phyloP scores from a whole-genome alignment of 192 early-diverging fungal species.

The Coemansia interrupta region DNA sequence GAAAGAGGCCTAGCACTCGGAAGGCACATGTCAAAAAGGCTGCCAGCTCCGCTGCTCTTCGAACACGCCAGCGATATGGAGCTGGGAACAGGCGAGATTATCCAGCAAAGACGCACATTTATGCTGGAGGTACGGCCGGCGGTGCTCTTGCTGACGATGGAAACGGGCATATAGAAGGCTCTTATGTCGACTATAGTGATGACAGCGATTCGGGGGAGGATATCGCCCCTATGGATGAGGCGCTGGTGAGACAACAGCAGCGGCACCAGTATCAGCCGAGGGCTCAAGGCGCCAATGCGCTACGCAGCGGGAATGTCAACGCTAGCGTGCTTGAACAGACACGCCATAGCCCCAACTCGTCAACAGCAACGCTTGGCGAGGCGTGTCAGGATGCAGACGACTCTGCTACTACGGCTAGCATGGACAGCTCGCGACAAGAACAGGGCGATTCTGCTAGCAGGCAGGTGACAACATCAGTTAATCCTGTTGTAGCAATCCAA shows the following conservation, averaged over 20 bases:
- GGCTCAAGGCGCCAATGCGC: neutral
- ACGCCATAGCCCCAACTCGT: conserved; percentile 34
- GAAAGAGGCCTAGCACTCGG: conserved; percentile 22
- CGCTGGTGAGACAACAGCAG: conserved; percentile 8
- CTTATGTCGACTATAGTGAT: conserved; percentile 49
- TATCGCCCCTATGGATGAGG: neutral
- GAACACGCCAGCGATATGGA: conserved; percentile 23
- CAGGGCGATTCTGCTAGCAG: neutral
- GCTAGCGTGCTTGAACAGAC: conserved; percentile 6
- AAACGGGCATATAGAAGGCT: conserved; percentile 21
- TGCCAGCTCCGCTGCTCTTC: conserved; percentile 35
- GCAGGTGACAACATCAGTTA: neutral
- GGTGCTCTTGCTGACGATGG: neutral
- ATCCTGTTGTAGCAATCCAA: neutral
- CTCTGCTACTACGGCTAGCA: conserved; percentile 44
- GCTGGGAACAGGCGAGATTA: conserved; percentile 16
- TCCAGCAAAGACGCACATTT: conserved; percentile 3
- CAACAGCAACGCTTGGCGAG: conserved; percentile 42
- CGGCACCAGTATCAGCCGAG: conserved; percentile 1
- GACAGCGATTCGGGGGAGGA: conserved; percentile 15
- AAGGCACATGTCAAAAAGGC: conserved; percentile 38
- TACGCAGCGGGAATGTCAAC: neutral
- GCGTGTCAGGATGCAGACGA: conserved; percentile 32
- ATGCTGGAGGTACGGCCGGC: conserved; percentile 2
- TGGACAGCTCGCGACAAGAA: conserved; percentile 25